Percentiles rank a stretch among this genome's conserved stretches.
These are phyloP conservation scores for Neurospora tetraspora DNA, from an alignment of 495 filamentous ascomycete genomes.

Conservation along the genomic window DNA sequence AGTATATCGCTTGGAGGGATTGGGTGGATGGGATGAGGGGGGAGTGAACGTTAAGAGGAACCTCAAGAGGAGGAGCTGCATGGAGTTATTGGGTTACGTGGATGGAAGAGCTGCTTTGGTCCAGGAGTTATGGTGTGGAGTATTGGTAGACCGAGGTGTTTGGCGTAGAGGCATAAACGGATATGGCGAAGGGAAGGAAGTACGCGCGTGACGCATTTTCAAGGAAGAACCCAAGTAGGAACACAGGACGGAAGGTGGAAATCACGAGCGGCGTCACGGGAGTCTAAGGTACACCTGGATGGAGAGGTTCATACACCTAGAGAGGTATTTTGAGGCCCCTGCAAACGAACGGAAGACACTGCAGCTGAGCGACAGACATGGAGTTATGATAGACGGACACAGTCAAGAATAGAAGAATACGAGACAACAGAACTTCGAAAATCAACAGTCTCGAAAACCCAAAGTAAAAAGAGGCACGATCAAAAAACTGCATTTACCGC, in stretches of 20 bases:
- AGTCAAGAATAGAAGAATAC: neutral
- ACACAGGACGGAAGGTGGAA: neutral
- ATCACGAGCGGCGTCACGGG: neutral
- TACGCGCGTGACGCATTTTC: neutral
- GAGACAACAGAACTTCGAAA: neutral
- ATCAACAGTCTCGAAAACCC: neutral
- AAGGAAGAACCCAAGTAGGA: neutral
- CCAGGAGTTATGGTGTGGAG: neutral
- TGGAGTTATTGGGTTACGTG: neutral
- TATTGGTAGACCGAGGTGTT: neutral
- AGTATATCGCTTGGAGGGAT: conserved; percentile 67
- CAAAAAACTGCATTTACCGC: neutral
- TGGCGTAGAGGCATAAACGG: neutral
- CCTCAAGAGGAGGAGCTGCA: neutral
- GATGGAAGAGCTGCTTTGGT: neutral
- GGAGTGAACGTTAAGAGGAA: neutral
- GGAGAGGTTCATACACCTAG: neutral
- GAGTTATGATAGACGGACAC: neutral
- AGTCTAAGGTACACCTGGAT: neutral
- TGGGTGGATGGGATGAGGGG: conserved; percentile 47
- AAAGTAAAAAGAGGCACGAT: neutral
- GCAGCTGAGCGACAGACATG: neutral
- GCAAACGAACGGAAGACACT: neutral
- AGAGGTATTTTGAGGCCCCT: neutral
- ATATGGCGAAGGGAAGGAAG: neutral